Evolutionary conservation across 2,329 filamentous ascomycete species (phyloP).

Genomic region (Arthroderma uncinatum): DNA sequence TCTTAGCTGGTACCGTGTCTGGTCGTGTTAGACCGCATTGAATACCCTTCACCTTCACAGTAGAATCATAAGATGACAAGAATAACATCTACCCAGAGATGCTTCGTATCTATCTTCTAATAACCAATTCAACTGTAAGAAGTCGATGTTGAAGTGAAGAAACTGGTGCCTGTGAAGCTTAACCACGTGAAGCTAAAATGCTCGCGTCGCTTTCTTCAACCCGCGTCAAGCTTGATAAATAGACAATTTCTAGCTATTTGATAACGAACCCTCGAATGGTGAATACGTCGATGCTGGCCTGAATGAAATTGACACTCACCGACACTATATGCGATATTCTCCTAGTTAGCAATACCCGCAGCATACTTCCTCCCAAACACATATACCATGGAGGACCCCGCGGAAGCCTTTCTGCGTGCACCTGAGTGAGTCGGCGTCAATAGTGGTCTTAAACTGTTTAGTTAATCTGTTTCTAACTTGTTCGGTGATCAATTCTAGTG

Average conservation of each 20-base stretch:
- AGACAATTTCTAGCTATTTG: too few relatives aligned
- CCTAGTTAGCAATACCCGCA: background rate
- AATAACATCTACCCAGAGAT: too few relatives aligned
- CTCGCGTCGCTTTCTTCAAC: background rate
- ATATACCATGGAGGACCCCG: slow-evolving; percentile 8
- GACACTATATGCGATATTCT: background rate
- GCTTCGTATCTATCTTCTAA: too few relatives aligned
- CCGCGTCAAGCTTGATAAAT: background rate
- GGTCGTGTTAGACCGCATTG: too few relatives aligned
- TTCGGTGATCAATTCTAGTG: slow-evolving; percentile 7
- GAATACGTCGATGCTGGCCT: background rate
- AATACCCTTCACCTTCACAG: too few relatives aligned
- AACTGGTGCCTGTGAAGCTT: background rate
- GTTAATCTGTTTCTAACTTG: background rate
- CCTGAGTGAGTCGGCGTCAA: slow-evolving; percentile 19
- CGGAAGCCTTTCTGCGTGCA: slow-evolving; percentile 20
- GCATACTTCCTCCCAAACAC: background rate
- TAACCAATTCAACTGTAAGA: too few relatives aligned
- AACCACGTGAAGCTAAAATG: background rate
- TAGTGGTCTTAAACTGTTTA: background rate
- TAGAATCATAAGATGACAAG: too few relatives aligned
- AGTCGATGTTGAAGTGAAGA: too few relatives aligned
- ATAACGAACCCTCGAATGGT: background rate
- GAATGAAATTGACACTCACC: background rate
- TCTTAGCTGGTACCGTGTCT: too few relatives aligned